A percentile compares a stretch with the other conserved stretches of the same genome.
Conservation (phyloP, 2,329 filamentous ascomycete species). For the Grosmannia huntii region DNA sequence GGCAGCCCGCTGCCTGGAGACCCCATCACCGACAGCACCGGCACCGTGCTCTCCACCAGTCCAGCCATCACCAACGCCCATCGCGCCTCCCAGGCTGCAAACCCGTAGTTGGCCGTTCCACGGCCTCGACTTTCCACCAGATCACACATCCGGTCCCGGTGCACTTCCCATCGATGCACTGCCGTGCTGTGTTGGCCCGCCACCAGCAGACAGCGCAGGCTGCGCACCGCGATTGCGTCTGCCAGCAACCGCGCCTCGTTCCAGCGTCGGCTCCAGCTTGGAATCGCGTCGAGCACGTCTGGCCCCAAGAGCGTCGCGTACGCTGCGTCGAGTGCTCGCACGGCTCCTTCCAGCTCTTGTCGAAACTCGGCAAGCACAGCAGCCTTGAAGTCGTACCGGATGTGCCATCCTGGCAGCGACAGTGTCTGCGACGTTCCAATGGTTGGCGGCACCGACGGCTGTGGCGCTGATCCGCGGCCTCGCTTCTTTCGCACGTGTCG, state of each 20-base stretch:
- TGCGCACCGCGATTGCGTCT: conserved; percentile 68
- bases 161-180: conserved; percentile 66
- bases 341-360: conserved; percentile 79
- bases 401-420: conserved; percentile 79
- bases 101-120: conserved; percentile 80
- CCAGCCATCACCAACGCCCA: conserved; percentile 53
- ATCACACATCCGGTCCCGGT: conserved; percentile 60
- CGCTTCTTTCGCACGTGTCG: conserved; percentile 85
- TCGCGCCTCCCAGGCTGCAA: conserved; percentile 84
- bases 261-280: conserved; percentile 82
- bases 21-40: conserved; percentile 16
- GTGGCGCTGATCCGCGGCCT: conserved; percentile 62
- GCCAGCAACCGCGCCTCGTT: conserved; percentile 84
- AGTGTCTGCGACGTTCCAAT: conserved; percentile 74
- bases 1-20: conserved; percentile 28
- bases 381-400: conserved; percentile 89
- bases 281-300: conserved; percentile 78
- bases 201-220: conserved; percentile 73
- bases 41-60: conserved; percentile 36
- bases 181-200: conserved; percentile 66
- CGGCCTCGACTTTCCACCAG: conserved; percentile 74
- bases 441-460: conserved; percentile 71
- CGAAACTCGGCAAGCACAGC: conserved; percentile 85
- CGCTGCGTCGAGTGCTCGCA: conserved; percentile 75
- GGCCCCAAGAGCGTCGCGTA: conserved; percentile 72